Conservation (phyloP, 1,284 basidiomycete genomes). For the Kwoniella shivajii region DNA sequence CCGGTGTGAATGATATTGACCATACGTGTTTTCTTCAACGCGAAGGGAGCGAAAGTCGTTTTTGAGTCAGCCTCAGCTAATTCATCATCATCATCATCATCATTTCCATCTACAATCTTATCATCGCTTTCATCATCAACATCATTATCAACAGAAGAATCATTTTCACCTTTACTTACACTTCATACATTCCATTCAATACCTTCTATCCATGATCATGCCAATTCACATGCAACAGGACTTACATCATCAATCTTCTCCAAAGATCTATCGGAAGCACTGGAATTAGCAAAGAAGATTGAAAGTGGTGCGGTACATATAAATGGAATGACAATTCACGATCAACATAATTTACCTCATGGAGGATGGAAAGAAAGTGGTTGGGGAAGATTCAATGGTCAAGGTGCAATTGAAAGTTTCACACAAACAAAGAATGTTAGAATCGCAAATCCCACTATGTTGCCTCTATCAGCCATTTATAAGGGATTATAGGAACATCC, state of each 20-base stretch:
- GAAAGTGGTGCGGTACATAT: constrained; percentile 41
- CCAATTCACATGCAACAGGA: constrained; percentile 31
- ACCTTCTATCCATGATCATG: constrained; percentile 25
- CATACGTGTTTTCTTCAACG: neutral
- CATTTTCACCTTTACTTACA: constrained; percentile 41
- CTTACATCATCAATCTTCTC: constrained; percentile 33
- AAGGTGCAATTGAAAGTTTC: constrained; percentile 37
- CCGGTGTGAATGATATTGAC: neutral
- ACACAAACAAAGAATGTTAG: constrained; percentile 37
- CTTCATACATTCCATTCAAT: constrained; percentile 25
- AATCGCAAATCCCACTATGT: constrained; percentile 4
- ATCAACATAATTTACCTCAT: constrained; percentile 41
- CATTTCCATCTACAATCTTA: constrained; percentile 31
- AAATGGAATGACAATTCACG: constrained; percentile 46
- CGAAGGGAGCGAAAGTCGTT: constrained; percentile 20
- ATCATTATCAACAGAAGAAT: constrained; percentile 26
- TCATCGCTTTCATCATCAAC: constrained; percentile 13
- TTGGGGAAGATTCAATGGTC: constrained; percentile 44
- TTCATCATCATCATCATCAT: constrained; percentile 10
- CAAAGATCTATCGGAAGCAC: constrained; percentile 17
- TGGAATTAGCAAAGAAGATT: constrained; percentile 28
- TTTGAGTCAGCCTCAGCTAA: constrained; percentile 12
- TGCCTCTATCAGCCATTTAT: constrained; percentile 25
- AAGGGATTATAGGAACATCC: constrained; percentile 7
- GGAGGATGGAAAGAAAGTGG: constrained; percentile 44